These are phyloP conservation scores for Venturia effusa DNA, from an alignment of 2,329 filamentous ascomycete genomes.

Conservation along the genomic window DNA sequence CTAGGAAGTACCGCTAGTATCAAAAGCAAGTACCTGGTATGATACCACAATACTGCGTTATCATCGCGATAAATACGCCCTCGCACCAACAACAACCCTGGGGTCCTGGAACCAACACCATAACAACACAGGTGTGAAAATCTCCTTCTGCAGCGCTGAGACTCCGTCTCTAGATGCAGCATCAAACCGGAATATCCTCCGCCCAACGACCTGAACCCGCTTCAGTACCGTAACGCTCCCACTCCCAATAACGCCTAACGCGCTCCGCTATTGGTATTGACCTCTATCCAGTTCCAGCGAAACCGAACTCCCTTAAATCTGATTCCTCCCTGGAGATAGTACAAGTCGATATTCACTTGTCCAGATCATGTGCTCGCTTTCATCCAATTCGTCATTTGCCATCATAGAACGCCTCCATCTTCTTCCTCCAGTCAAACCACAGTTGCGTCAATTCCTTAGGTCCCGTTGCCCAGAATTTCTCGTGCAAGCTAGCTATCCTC, in stretches of 20 bases:
- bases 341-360: not conserved
- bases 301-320: not conserved
- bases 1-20: not conserved
- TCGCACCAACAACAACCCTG: not conserved
- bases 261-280: not conserved
- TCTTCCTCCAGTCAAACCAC: not conserved
- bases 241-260: not conserved
- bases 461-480: conserved; percentile 11
- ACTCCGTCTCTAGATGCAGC: too few species aligned
- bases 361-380: not conserved
- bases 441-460: not conserved
- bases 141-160: too few species aligned
- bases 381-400: not conserved
- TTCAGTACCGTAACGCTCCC: not conserved
- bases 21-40: not conserved
- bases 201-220: not conserved
- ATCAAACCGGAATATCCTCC: not conserved
- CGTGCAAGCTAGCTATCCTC: conserved; percentile 8
- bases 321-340: too few species aligned
- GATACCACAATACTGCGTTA: too few species aligned
- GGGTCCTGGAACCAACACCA: too few species aligned
- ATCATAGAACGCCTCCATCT: not conserved
- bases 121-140: too few species aligned
- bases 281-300: not conserved
- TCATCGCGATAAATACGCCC: not conserved